A percentile compares a stretch with the other conserved stretches of the same genome.
Conservation (phyloP, 1,284 basidiomycete genomes). For the Ceraceosorus guamensis region DNA sequence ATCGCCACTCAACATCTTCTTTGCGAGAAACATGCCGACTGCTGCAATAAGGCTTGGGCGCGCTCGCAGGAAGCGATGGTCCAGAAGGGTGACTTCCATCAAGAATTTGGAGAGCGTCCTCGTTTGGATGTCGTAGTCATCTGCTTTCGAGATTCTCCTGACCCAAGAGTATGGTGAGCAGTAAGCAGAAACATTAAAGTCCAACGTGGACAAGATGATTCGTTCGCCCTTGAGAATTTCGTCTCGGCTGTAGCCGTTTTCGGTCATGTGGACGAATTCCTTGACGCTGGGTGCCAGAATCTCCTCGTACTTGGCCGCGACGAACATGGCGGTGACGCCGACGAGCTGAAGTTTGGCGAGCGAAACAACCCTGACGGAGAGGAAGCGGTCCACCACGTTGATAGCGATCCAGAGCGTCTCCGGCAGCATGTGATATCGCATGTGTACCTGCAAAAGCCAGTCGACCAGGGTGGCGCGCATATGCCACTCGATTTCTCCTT, state of each 20-base stretch:
- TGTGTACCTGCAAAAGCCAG: conserved; percentile 60
- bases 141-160: conserved; percentile 89
- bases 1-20: conserved; percentile 47
- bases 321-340: conserved; percentile 62
- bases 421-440: conserved; percentile 62
- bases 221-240: conserved; percentile 95
- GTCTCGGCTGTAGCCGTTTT: conserved; percentile 73
- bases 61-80: conserved; percentile 84
- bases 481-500: conserved; percentile 86
- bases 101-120: conserved; percentile 88
- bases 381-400: conserved; percentile 62
- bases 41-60: conserved; percentile 94
- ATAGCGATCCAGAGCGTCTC: conserved; percentile 64
- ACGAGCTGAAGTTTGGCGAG: conserved; percentile 61
- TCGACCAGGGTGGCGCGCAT: conserved; percentile 49
- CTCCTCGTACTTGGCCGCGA: conserved; percentile 58
- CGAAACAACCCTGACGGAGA: conserved; percentile 59
- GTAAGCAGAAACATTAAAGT: conserved; percentile 92
- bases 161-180: conserved; percentile 99
- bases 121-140: conserved; percentile 94
- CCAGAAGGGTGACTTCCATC: conserved; percentile 89
- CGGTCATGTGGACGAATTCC: conserved; percentile 62
- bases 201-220: conserved; percentile 73
- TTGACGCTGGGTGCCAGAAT: conserved; percentile 46
- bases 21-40: conserved; percentile 72